Base-by-base conservation (phyloP, 2,329 filamentous ascomycete species). In the Bipolaris zeicola region DNA sequence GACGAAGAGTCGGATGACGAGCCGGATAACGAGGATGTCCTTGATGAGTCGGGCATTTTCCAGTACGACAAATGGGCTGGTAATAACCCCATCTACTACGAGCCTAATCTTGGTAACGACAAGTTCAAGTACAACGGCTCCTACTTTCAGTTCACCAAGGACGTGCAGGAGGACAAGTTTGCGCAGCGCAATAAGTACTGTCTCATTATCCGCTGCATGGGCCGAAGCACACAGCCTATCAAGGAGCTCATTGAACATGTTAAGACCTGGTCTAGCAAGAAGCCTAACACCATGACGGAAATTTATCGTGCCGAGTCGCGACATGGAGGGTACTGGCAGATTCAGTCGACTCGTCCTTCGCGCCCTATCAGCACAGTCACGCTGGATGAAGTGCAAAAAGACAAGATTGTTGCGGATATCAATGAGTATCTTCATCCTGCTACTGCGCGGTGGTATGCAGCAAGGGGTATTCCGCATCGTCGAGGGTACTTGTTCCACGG, bases 401-500 rank as follows among this genome's bases (percentile, higher is more conserved):
- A 82, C 1, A 80, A 82, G 31, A 81, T 94, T 3, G 76, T 93
- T 8, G 78, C 79, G 24, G 91, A 95, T 65, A 88, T 94, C 67
- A 90, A 90, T 63, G 89, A 92, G 65, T 94, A 91, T 61, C 80
- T 95, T 0, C 85, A 91, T 51, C 89, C 90, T 0, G 78, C 81
- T 0, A 90, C 87, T 0, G 84, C 86, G 1, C 81, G 87, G n/a
- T 96, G 91, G 91, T 96, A 96, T 71, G 83, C 88, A 0, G 89
- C 91, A 63, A 84, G 91, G 6, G 92, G 92, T 0, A 94, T 96
- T 28, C 92, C 92, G 0, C 96, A 96, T 72, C 85, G 92, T 13
- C 83, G 92, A 4, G 92, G 92, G 0, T 96, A 95, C 68, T 83
- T 96, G 0, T 85, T 96, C 14, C 82, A 93, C 62, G 92, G 92